Conservation (phyloP, 371 early-diverging fungal species). For the Mortierella polycephala region DNA sequence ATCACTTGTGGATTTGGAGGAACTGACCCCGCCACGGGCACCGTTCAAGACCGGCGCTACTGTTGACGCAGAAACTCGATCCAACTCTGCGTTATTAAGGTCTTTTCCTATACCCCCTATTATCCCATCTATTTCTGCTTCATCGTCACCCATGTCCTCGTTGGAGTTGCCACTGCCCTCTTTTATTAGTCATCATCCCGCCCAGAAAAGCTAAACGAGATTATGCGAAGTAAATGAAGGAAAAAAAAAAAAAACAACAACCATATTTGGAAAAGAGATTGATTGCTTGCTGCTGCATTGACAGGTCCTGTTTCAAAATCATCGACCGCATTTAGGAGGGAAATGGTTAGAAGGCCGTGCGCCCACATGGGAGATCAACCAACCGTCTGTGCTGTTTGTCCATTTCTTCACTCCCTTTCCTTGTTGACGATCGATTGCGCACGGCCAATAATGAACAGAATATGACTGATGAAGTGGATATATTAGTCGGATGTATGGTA, state of each 20-base stretch:
- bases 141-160: not conserved
- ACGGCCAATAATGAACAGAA: no score
- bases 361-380: no score
- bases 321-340: no score
- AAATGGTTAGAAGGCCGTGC: no score
- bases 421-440: no score
- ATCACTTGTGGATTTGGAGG: not conserved
- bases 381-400: no score
- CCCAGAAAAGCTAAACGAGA: not conserved
- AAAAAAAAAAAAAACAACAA: not conserved
- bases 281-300: not conserved
- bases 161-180: not conserved
- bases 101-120: constrained; percentile 38
- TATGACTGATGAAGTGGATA: no score
- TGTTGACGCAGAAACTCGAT: constrained; percentile 1
- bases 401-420: no score
- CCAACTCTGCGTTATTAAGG: constrained; percentile 19
- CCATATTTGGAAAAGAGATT: not conserved
- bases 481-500: no score
- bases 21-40: not conserved
- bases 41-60: not conserved
- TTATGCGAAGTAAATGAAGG: not conserved
- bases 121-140: not conserved
- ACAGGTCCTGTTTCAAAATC: no score
- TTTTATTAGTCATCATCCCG: not conserved